Base-by-base conservation (phyloP, 768 basidiomycete genomes). In the Boletus sensibilis region DNA sequence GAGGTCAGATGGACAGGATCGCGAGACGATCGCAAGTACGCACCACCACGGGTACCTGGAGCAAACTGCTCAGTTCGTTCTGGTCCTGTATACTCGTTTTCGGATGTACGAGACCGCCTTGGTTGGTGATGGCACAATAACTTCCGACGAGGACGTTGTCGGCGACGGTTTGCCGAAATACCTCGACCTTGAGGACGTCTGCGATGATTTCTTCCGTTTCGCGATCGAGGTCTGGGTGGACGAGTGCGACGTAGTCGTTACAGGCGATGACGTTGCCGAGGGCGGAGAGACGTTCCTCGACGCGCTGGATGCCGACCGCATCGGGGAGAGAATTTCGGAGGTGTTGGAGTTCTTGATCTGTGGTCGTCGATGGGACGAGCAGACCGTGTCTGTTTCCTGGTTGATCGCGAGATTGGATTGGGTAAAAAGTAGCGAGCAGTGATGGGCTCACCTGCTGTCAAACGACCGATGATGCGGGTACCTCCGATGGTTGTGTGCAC, bases 171-270 rank as follows among this genome's bases (percentile, higher is more conserved):
- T 99, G 97, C 46, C 97, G 82, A 78, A 99, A 99, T 5, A 98
- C 97, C 72, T 99, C 97, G 59, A 98, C 97, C 74, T 98, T 98
- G 64, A 99, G 84, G 20, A 97, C 93, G 72, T 99, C 97, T 29
- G 97, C 97, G 74, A 99, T 98, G 76, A 99, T 98, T 75, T 99
- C 97, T 70, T 99, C 97, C 23, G 97, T 99, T 75, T 98, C 97
- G 59, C 97, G 86, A 76, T 98, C 97, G 57, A 98, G 77, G 63
- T 99, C 97, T 9, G 97, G 97, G 72, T 99, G 97, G 25, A 98
- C 97, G 64, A 99, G 88, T 9, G 97, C 97, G 63, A 99, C 96
- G 68, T 98, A 91, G 77, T 99, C 97, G 74, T 98, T 99, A 77
- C 92, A 95, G 13, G 93, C 94, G 72, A 99, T 95, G 59, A 99